A percentile compares a stretch with the other conserved stretches of the same genome.
Conservation (phyloP, 768 basidiomycete species). For the Lentinula detonsa region DNA sequence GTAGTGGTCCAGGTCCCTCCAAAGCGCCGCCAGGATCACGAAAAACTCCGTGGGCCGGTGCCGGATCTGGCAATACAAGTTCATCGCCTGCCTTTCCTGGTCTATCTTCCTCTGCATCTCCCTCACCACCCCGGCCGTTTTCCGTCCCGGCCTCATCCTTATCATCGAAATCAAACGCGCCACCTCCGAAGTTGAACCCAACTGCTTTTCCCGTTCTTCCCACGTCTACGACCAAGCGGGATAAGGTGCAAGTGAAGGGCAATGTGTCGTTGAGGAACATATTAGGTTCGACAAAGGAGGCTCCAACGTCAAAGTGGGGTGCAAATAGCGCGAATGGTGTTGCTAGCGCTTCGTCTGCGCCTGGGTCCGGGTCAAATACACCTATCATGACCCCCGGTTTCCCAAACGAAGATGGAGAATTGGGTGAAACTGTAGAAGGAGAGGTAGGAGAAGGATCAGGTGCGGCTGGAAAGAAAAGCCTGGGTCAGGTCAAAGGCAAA, state of each 20-base stretch:
- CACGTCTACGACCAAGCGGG: constrained; percentile 27
- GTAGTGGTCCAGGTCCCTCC: neutral
- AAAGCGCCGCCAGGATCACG: constrained; percentile 15
- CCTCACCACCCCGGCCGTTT: constrained; percentile 16
- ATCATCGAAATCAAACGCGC: constrained; percentile 10
- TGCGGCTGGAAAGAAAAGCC: constrained; percentile 17
- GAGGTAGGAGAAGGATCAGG: neutral
- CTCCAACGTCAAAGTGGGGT: constrained; percentile 36
- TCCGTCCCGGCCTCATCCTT: constrained; percentile 13
- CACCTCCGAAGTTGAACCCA: constrained; percentile 43
- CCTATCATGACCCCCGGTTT: neutral
- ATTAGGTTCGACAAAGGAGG: constrained; percentile 37
- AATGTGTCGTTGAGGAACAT: constrained; percentile 67
- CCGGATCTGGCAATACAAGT: constrained; percentile 17
- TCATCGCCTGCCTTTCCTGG: constrained; percentile 8
- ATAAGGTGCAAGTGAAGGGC: constrained; percentile 46
- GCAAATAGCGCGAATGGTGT: neutral
- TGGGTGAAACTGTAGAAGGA: constrained; percentile 1
- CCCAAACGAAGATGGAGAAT: neutral
- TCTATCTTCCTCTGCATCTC: constrained; percentile 16
- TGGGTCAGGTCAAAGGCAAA: constrained; percentile 68
- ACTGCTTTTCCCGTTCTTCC: constrained; percentile 71
- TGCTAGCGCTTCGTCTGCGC: neutral
- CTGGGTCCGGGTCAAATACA: neutral
- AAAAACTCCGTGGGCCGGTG: constrained; percentile 59